Evolutionary conservation across 441 rosid species (phyloP).

Genomic region (Erodium texanum): DNA sequence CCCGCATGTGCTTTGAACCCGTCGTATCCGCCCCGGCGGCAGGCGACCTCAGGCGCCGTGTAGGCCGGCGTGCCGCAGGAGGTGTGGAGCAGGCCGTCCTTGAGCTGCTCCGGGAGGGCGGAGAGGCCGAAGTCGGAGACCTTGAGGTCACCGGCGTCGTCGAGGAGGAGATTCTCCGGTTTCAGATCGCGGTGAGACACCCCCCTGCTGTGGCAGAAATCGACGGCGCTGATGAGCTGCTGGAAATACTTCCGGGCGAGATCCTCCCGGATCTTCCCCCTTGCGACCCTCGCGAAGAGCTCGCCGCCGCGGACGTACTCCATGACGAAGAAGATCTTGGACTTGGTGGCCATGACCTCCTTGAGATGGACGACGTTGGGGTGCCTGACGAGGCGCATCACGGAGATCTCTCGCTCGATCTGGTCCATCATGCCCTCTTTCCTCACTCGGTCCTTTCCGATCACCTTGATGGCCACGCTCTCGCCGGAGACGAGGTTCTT

Average conservation of each 20-base stretch:
- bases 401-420: slow-evolving; percentile 67
- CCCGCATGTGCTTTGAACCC: no score
- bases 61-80: no score
- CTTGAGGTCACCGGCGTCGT: slow-evolving; percentile 61
- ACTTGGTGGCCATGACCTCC: slow-evolving; percentile 68
- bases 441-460: no score
- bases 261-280: slow-evolving; percentile 55
- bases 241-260: slow-evolving; percentile 63
- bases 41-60: no score
- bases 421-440: slow-evolving; percentile 48
- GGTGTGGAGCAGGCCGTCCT: no score
- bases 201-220: slow-evolving; percentile 71
- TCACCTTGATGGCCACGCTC: no score
- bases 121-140: no score
- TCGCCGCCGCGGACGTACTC: no score
- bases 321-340: slow-evolving; percentile 61
- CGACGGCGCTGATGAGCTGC: slow-evolving; percentile 63
- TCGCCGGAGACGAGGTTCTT: no score
- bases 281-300: slow-evolving; percentile 56
- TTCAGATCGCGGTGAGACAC: no score
- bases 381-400: slow-evolving; percentile 62
- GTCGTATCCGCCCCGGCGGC: no score
- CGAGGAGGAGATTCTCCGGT: slow-evolving; percentile 31
- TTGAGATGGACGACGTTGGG: slow-evolving; percentile 57
- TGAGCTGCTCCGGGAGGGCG: no score